These are phyloP conservation scores for Vaccinium macrocarpon DNA, from an alignment of 148 eudicot genomes.

Conservation along the genomic window DNA sequence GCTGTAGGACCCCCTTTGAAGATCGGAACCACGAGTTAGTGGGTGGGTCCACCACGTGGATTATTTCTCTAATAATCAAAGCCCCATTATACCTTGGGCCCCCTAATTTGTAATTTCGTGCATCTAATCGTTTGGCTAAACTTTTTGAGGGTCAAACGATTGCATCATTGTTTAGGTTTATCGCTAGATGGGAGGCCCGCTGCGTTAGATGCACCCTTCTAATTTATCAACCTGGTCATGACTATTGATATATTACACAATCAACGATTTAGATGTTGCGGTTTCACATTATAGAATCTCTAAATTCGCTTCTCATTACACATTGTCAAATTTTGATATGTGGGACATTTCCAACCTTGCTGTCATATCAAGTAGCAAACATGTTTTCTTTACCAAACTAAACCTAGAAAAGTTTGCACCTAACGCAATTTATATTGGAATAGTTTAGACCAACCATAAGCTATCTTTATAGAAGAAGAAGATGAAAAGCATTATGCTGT, in stretches of 20 bases:
- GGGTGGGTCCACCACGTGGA: constrained; percentile 15
- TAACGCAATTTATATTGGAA: not conserved
- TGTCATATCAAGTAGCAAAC: not conserved
- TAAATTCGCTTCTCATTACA: not conserved
- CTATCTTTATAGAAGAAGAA: not conserved
- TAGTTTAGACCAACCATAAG: not conserved
- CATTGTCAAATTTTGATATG: not conserved
- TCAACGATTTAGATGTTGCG: no score
- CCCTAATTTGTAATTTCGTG: not conserved
- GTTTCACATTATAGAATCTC: no score
- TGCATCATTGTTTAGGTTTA: not conserved
- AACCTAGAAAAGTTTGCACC: not conserved
- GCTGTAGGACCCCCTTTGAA: constrained; percentile 9
- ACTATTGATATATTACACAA: no score
- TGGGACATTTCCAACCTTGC: not conserved
- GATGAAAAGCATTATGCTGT: constrained; percentile 1
- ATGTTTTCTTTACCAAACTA: not conserved
- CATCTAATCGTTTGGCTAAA: not conserved
- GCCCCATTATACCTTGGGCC: not conserved
- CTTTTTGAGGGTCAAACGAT: constrained; percentile 9
- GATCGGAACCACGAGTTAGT: not conserved
- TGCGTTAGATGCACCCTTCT: not conserved
- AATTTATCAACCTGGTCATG: not conserved
- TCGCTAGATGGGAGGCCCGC: not conserved
- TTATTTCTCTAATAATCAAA: not conserved